A percentile compares a stretch with the other conserved stretches of the same genome.
Conservation (phyloP, 164 flowering plant genomes). For the Platanus orientalis region DNA sequence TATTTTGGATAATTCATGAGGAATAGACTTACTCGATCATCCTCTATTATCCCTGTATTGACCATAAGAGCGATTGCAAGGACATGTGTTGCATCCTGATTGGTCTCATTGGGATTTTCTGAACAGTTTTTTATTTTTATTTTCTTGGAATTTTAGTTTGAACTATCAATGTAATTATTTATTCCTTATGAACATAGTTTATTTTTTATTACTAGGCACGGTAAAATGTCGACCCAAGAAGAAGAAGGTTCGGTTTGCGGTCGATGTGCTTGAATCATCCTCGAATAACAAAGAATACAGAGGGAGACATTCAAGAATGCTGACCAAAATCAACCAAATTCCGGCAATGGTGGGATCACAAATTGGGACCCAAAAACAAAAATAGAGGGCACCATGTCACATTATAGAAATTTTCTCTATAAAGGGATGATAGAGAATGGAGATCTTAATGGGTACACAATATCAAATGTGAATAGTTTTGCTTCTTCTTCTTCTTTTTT, state of each 20-base stretch:
- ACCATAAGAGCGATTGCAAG: too few species aligned
- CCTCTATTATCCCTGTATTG: too few species aligned
- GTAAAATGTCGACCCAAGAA: constrained; percentile 32
- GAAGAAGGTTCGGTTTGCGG: constrained; percentile 55
- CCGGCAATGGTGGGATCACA: constrained; percentile 2
- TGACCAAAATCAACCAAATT: not conserved
- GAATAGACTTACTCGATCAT: too few species aligned
- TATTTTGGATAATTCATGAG: too few species aligned
- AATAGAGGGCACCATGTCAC: constrained; percentile 18
- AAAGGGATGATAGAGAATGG: constrained; percentile 29
- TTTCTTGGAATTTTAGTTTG: too few species aligned
- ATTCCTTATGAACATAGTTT: not conserved
- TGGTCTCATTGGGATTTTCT: too few species aligned
- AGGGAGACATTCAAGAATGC: not conserved
- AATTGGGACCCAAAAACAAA: not conserved
- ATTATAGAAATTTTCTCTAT: constrained; percentile 36
- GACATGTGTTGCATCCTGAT: too few species aligned
- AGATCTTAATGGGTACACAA: constrained; percentile 13
- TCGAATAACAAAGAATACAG: constrained; percentile 31
- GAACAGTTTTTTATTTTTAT: too few species aligned
- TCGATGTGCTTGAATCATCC: constrained; percentile 36
- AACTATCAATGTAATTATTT: too few species aligned
- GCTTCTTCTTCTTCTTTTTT: too few species aligned
- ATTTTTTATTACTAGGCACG: constrained; percentile 13
- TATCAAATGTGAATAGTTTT: too few species aligned